Evolutionary conservation across 495 filamentous ascomycete genomes (phyloP), one percentile per base, ranked within the genome.

Genomic region (Tetracladium setigerum): DNA sequence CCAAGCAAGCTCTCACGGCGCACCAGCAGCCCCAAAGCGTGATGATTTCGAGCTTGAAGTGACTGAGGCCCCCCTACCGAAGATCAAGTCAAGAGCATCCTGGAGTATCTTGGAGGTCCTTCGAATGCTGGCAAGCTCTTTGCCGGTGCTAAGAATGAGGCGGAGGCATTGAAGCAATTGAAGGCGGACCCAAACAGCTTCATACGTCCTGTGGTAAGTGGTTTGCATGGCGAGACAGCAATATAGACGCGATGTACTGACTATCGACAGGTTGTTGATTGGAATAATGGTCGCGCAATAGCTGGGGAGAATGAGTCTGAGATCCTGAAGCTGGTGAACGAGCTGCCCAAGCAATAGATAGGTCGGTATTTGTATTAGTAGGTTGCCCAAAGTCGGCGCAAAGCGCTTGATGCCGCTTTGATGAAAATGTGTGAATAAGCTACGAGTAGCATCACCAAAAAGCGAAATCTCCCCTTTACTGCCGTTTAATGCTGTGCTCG

Each of bases 21-120:
- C 60, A 44, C 70, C 84, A 64, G 72, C 71, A 4, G 42, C 54
- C 30, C 41, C 67, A 22, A 72, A 71, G 52, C 57, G 68, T 14
- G 64, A 72, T 49, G 78, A 86, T 32, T 96, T 96, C 65, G 82
- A 95, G 58, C 76, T 97, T 35, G 81, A 95, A 46, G 75, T 98
- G 27, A 86, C 85, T 31, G 89, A 92, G 59, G 74, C 0, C 64
- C 81, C 14, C 94, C 92, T 2, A 98, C 92, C 0, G 42, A 67
- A 5, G 87, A 94, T 54, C 92, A 98, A 68, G 67, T 97, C 41
- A 72, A 76, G 62, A 95, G 73, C 48, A 95, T 98, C 55, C 64
- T 98, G 7, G 87, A 95, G 42, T 98, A 95, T 57, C 68, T 86
- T n/a, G 80, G 76, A 27, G 53, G 56, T 39, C 61, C 67, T 13